phyloP scores from a whole-genome alignment of 345 rosid genomes.

The Gossypium arboreum region DNA sequence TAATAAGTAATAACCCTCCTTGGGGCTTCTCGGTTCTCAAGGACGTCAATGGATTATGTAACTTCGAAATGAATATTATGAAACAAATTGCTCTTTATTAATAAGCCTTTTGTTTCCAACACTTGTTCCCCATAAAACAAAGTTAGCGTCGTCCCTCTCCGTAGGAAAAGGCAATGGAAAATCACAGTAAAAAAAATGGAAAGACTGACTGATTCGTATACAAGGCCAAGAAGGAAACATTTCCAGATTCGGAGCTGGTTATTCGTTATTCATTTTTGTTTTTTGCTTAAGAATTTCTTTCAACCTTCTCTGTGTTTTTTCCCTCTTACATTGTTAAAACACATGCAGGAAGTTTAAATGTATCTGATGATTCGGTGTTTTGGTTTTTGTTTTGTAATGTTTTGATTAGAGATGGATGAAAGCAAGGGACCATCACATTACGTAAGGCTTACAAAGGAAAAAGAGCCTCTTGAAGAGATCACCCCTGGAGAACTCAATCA shows the following conservation, averaged over 20 bases:
- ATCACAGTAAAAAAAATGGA: background rate
- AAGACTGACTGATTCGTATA: conserved; percentile 7
- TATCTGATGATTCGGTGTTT: background rate
- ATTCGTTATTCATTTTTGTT: background rate
- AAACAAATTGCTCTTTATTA: background rate
- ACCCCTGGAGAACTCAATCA: conserved; percentile 93
- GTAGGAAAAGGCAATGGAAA: conserved; percentile 1
- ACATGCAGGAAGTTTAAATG: background rate
- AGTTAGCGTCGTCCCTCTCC: background rate
- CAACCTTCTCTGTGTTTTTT: background rate
- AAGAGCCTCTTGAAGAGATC: conserved; percentile 56
- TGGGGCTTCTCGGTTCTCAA: background rate
- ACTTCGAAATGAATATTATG: background rate
- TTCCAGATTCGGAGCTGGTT: background rate
- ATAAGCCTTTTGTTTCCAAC: background rate
- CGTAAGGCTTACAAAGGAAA: conserved; percentile 62
- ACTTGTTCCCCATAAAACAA: background rate
- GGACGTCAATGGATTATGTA: background rate
- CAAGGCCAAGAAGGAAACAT: conserved; percentile 7
- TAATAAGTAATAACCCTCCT: too few species aligned
- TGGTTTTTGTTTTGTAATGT: background rate
- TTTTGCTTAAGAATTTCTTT: background rate
- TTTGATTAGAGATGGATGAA: conserved; percentile 50
- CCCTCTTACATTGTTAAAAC: background rate
- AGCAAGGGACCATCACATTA: conserved; percentile 54